Evolutionary conservation across 306 rosid species (phyloP), one percentile per base, ranked within the genome.

Genomic region (Corylus avellana): DNA sequence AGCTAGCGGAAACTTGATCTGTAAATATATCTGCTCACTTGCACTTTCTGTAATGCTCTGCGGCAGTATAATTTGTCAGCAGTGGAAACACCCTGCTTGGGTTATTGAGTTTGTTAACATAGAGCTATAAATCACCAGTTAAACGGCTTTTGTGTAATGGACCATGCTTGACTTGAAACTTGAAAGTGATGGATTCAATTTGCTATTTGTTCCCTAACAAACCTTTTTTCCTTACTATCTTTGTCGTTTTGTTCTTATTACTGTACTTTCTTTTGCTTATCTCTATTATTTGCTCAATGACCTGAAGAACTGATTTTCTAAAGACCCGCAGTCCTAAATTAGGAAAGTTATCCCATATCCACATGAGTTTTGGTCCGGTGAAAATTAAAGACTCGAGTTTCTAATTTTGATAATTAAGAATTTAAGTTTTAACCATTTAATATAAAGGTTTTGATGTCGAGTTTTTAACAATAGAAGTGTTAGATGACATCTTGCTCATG

Each of bases 81-180:
- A 56, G 66, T 75, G 68, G 71, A 72, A 74, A 57, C 53, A 81
- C 74, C 81, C 50, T 49, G 51, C 64, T 48, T 77, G 57, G 49
- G 75, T 74, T 76, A 78, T 64, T 72, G 63, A 74, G 64, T 68
- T 58, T 78, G 80, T 86, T 48, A 68, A 73, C 6, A 7, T 72
- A 77, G 67, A 69, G 77, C 66, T 84, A 42, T 11, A 25, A 72
- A 37, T 74, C 73, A 50, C 35, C 61, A 42, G 16, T 46, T 6
- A 22, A 61, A 29, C 8, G 51, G 32, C 29, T 10, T 67, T 42
- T n/a, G 22, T 39, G 8, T 27, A 62, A 67, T 17, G 72, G 47
- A 18, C 50, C 12, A 9, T 22, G 35, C 64, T 58, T 58, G 64
- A 58, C n/a, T 37, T 44, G 72, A 51, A 42, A 39, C 7, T 22